Percentiles rank a stretch among this genome's conserved stretches.
Conservation (phyloP, 768 basidiomycete species). For the Boletus reticuloceps region DNA sequence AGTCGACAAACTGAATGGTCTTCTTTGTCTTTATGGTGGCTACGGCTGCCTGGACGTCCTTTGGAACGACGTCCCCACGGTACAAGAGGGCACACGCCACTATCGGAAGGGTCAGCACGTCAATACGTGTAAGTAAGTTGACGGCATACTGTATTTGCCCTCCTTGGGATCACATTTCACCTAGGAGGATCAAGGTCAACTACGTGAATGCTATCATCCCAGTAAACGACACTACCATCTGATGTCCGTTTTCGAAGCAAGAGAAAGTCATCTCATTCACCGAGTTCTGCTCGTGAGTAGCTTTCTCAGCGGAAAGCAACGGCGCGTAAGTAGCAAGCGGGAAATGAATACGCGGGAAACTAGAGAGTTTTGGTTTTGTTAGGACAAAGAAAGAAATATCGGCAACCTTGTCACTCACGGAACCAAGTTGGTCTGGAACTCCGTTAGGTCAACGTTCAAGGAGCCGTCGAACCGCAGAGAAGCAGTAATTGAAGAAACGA, state of each 20-base stretch:
- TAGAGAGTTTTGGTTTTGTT: slow-evolving; percentile 29
- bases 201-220: not conserved
- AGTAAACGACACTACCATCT: slow-evolving; percentile 60
- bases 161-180: slow-evolving; percentile 93
- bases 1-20: slow-evolving; percentile 97
- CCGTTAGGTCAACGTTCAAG: slow-evolving; percentile 94
- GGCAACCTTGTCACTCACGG: slow-evolving; percentile 58
- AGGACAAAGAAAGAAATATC: not conserved
- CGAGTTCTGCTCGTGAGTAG: slow-evolving; percentile 94
- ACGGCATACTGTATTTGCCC: slow-evolving; percentile 92
- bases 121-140: not conserved
- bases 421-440: slow-evolving; percentile 98
- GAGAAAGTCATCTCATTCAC: slow-evolving; percentile 98
- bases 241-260: slow-evolving; percentile 95
- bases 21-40: slow-evolving; percentile 95
- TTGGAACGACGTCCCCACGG: slow-evolving; percentile 96
- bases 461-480: slow-evolving; percentile 97
- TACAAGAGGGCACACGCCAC: slow-evolving; percentile 92
- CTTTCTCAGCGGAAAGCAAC: slow-evolving; percentile 93
- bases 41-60: slow-evolving; percentile 92
- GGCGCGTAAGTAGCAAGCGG: slow-evolving; percentile 96
- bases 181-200: slow-evolving; percentile 19
- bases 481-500: slow-evolving; percentile 96
- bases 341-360: slow-evolving; percentile 98
- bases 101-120: slow-evolving; percentile 29